These are phyloP conservation scores for Tilletia caries DNA, from an alignment of 1,284 basidiomycete genomes.

Conservation along the genomic window DNA sequence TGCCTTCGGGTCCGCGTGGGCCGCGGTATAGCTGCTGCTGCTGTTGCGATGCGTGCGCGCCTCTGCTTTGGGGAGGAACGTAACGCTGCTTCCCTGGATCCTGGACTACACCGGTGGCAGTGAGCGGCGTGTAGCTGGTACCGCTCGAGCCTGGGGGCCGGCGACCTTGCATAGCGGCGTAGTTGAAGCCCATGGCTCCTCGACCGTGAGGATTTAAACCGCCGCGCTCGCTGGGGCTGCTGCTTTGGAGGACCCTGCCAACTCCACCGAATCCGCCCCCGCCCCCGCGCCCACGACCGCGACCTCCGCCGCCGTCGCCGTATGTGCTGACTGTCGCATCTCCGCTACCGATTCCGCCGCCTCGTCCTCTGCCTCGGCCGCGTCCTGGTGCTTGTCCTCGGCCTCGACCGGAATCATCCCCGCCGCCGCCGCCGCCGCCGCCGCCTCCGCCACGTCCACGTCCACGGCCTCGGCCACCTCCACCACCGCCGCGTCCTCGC, in stretches of 20 bases:
- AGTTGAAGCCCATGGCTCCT: slow-evolving; percentile 8
- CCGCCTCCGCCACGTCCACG: not conserved
- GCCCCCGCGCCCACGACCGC: too few species aligned
- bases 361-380: slow-evolving; percentile 7
- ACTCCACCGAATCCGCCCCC: too few species aligned
- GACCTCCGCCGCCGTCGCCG: not conserved
- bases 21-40: not conserved
- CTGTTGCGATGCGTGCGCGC: not conserved
- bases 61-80: not conserved
- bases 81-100: too few species aligned
- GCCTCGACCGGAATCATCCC: not conserved
- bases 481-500: not conserved
- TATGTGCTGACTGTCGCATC: too few species aligned
- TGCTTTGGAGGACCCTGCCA: too few species aligned
- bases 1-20: not conserved
- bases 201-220: slow-evolving; percentile 1
- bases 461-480: not conserved
- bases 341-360: not conserved
- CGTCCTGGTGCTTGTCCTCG: slow-evolving; percentile 6
- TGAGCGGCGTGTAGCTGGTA: not conserved
- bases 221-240: not conserved
- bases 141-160: not conserved
- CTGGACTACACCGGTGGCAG: not conserved
- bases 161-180: not conserved
- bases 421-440: not conserved